Conservation (phyloP, 2,329 filamentous ascomycete species). For the Diaporthe australafricana region DNA sequence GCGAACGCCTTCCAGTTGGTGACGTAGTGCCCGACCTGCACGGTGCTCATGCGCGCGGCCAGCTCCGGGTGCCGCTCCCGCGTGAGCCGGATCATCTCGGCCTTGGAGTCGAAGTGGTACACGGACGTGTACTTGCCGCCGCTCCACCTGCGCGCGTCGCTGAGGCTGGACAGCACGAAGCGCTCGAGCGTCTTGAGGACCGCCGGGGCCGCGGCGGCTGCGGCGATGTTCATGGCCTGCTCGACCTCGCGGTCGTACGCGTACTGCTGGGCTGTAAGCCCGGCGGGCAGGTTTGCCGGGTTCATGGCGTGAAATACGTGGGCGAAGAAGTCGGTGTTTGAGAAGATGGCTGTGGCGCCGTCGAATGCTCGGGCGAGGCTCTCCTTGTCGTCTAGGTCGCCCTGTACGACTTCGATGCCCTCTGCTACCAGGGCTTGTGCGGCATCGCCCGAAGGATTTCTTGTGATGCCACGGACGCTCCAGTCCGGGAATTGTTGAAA, state of each 20-base stretch:
- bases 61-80: slow-evolving; percentile 22
- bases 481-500: not conserved
- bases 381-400: slow-evolving; percentile 32
- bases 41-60: slow-evolving; percentile 30
- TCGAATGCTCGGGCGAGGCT: slow-evolving; percentile 34
- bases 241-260: slow-evolving; percentile 33
- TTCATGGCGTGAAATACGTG: not conserved
- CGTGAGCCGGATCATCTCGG: slow-evolving; percentile 31
- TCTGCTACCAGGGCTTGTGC: slow-evolving; percentile 17
- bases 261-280: not conserved
- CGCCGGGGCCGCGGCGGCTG: slow-evolving; percentile 36
- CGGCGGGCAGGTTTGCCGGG: not conserved
- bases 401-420: slow-evolving; percentile 34
- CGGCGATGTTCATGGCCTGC: slow-evolving; percentile 43
- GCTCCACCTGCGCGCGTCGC: slow-evolving; percentile 31
- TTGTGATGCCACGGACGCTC: slow-evolving; percentile 17
- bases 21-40: slow-evolving; percentile 36
- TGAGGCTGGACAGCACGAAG: slow-evolving; percentile 37
- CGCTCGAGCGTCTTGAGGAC: slow-evolving; percentile 35
- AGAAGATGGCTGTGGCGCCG: slow-evolving; percentile 35
- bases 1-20: slow-evolving; percentile 33
- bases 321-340: slow-evolving; percentile 39
- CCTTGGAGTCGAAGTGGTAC: slow-evolving; percentile 39
- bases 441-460: not conserved
- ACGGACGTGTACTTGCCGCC: slow-evolving; percentile 33